Evolutionary conservation across 148 eudicot species (phyloP), one percentile per base, ranked within the genome.

Genomic region (Pouteria glomerata): DNA sequence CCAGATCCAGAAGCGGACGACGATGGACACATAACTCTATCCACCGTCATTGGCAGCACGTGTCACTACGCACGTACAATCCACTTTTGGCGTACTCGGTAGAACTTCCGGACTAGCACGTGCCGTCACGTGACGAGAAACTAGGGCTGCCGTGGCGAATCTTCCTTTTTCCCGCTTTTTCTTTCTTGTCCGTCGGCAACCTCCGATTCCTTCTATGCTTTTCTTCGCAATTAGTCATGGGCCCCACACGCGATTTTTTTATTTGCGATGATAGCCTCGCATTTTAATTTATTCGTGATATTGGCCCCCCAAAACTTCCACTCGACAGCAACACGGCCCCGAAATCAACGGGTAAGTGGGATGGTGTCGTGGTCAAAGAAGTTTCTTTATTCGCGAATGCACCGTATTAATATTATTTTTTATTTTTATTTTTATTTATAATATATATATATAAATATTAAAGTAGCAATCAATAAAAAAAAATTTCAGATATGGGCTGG

Each of bases 61-160:
- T 60, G 64, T n/a, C n/a, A n/a, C 51, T 6, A 26, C 18, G 1
- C 30, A 1, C 39, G 8, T 2, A 31, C 19, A 33, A 0, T 8
- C 13, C 1, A 4, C 19, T 2, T 30, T 27, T 13, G 59, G 64
- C 42, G 42, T 16, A 33, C 41, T 18, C 19, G 41, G 16, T 60
- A 19, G n/a, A 35, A 57, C 16, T 3, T 47, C 19, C 19, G 24
- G 24, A 16, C 4, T 3, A 29, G 4, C 62, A 57, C 62, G 62
- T 29, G 62, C 19, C 62, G 30, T 27, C 66, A 62, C 66, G 66
- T 62, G 66, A 62, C 21, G 18, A 13, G 8, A 62, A 37, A n/a
- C 13, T 35, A 37, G 66, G 66, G 29, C 45, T 62, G 45, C 12
- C 45, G 66, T 62, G 21, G 44, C 45, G 66, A 62, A 35, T 34